phyloP scores from a whole-genome alignment of 192 early-diverging fungal genomes.

The Umbelopsis isabellina region DNA sequence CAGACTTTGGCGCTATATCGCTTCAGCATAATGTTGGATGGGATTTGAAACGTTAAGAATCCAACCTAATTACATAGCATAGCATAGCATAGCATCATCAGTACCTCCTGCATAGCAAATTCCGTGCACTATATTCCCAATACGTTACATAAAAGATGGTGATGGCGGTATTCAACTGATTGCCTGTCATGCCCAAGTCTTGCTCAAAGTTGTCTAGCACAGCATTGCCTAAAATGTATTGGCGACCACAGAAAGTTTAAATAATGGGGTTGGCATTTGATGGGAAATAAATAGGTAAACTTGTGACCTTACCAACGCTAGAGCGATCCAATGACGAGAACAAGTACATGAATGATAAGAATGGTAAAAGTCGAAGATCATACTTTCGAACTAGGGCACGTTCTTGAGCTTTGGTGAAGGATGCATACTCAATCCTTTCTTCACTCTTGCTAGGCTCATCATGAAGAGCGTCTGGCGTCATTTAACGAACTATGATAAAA shows the following conservation, averaged over 20 bases:
- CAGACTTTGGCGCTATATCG: conserved; percentile 32
- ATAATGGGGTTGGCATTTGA: too few relatives aligned
- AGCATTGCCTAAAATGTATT: conserved; percentile 29
- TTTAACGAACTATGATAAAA: not conserved
- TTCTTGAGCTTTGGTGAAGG: conserved; percentile 16
- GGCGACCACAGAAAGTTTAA: too few relatives aligned
- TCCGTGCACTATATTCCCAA: not conserved
- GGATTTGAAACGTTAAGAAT: conserved; percentile 40
- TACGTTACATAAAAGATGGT: conserved; percentile 35
- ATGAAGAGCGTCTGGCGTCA: not conserved
- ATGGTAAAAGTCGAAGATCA: conserved; percentile 28
- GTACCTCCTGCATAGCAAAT: not conserved
- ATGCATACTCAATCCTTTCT: not conserved
- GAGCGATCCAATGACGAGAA: conserved; percentile 41
- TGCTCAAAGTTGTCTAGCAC: conserved; percentile 40
- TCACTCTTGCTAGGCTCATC: not conserved
- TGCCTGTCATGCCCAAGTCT: conserved; percentile 34
- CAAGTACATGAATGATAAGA: conserved; percentile 41
- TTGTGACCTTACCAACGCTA: conserved; percentile 31
- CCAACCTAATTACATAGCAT: conserved; percentile 6
- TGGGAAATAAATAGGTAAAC: not conserved
- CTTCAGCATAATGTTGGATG: conserved; percentile 38
- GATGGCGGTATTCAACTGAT: conserved; percentile 36
- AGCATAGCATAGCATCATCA: too few relatives aligned
- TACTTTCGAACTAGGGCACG: conserved; percentile 30